Base-by-base conservation (phyloP, 805 yeast genomes). In the Kluyveromyces dobzhanskii region DNA sequence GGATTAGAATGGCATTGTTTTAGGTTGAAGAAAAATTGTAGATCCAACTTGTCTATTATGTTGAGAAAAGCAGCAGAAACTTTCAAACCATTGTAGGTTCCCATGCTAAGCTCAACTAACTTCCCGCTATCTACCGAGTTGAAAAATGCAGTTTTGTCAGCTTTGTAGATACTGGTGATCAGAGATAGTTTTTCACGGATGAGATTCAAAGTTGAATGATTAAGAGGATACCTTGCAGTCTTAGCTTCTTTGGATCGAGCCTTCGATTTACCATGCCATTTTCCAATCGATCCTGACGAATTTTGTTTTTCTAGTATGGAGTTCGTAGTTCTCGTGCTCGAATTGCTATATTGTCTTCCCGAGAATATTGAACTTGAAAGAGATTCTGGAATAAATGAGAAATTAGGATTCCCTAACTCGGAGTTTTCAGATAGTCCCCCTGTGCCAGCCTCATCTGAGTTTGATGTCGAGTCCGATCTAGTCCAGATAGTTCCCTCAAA, bases 401-500 rank as follows among this genome's bases (percentile, higher is more conserved):
- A 14, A 7, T 5, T 16, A 8, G 18, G 5, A 16, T 14, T 17
- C 11, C 18, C 12, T 4, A n/a, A 10, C 17, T 34, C 37, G 19
- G 30, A 25, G 10, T 14, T 16, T 9, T 25, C 13, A 4, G 21
- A 8, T 7, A 34, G 13, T 13, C 11, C 17, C 3, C 16, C 13
- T 10, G 35, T 7, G n/a, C n/a, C 16, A 17, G 24, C 4, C 3
- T 12, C 2, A 17, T 32, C 14, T 8, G 14, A 23, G n/a, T 12
- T 18, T 7, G 6, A 12, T 27, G 13, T 5, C 5, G 30, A n/a
- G 9, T 30, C 21, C 6, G 17, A 18, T 24, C 9, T 21, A 3
- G 19, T 25, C 80, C 87, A 82, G 44, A 79, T 78, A n/a, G 88
- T 90, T 13, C 87, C 90, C 48, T 78, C 78, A 54, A 78, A 82